Evolutionary conservation across 2,329 filamentous ascomycete genomes (phyloP).

Genomic region (Chrysoporthe deuterocubensis): DNA sequence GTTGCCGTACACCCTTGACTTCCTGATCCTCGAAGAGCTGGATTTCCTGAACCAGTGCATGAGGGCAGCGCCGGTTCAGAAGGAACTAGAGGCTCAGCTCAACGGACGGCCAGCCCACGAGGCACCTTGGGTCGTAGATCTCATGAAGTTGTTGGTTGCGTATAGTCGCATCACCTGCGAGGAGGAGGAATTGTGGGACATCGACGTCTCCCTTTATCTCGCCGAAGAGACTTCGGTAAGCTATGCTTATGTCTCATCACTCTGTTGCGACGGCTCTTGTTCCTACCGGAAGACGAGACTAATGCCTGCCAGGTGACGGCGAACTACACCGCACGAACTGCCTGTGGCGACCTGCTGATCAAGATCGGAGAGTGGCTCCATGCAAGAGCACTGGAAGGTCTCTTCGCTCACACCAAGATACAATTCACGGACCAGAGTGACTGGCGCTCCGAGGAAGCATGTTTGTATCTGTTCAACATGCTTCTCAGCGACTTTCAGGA

Average conservation of each 20-base stretch:
- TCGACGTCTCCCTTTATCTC: conserved; percentile 93
- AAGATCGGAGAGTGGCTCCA: conserved; percentile 92
- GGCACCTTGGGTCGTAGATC: conserved; percentile 81
- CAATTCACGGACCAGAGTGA: conserved; percentile 65
- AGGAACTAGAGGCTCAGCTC: conserved; percentile 84
- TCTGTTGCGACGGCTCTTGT: background rate
- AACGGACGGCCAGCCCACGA: conserved; percentile 62
- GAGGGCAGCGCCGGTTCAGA: conserved; percentile 83
- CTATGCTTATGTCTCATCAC: background rate
- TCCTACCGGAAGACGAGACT: background rate
- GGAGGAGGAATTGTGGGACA: conserved; percentile 94
- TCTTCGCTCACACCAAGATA: conserved; percentile 75
- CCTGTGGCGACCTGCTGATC: conserved; percentile 88
- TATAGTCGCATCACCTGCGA: conserved; percentile 92
- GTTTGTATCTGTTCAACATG: conserved; percentile 84
- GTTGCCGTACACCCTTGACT: conserved; percentile 93
- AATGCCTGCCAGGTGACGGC: conserved; percentile 65
- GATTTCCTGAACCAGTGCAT: conserved; percentile 94
- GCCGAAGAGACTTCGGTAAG: conserved; percentile 84
- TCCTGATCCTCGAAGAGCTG: conserved; percentile 89
- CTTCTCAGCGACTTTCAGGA: conserved; percentile 84
- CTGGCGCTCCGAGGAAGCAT: conserved; percentile 75
- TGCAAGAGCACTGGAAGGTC: conserved; percentile 73
- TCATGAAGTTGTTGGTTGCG: conserved; percentile 81
- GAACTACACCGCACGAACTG: conserved; percentile 93